Evolutionary conservation across 2,329 filamentous ascomycete species (phyloP), one percentile per base, ranked within the genome.

Genomic region (Penicillium sp.): DNA sequence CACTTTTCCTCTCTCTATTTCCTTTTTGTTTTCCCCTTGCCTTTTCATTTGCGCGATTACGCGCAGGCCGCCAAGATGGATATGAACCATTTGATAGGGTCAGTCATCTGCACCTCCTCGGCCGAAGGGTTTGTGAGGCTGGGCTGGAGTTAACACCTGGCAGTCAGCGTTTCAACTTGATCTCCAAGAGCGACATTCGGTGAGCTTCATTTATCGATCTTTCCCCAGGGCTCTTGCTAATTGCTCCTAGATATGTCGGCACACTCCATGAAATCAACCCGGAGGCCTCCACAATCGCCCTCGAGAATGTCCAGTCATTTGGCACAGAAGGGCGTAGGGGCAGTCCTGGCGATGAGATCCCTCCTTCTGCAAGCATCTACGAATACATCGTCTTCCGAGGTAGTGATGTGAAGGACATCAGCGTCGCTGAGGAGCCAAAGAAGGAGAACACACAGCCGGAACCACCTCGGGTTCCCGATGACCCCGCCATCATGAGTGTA

Each of bases 351-450:
- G 88, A 95, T 57, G 91, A 95, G 73, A 87, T 95, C 50, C 75
- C 87, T 32, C 81, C 89, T 3, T 92, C 89, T 29, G 86, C 93
- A 54, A 88, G 88, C 68, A 81, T 95, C 66, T 98, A 96, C 77
- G 93, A 97, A 70, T 97, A 96, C 76, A 97, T 98, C 66, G 90
- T 98, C 58, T 98, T 98, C 73, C 87, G 92, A 53, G 93, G 93
- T 62, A 96, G 89, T 71, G 93, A 98, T 77, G 93, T 98, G 67
- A 98, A 98, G 75, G 93, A 98, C 71, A 80, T 98, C 64, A 88
- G 89, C 64, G 92, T 98, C 65, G 91, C 95, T 66, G 87, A 95
- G 63, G 81, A 86, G 37, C 81, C 85, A 40, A 83, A 87, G 35
- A 81, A 83, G 61, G 76, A 83, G 56, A 82, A 83, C 63, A 84